Base-by-base conservation (phyloP, 129 eudicot genomes). In the Saussurea involucrata region DNA sequence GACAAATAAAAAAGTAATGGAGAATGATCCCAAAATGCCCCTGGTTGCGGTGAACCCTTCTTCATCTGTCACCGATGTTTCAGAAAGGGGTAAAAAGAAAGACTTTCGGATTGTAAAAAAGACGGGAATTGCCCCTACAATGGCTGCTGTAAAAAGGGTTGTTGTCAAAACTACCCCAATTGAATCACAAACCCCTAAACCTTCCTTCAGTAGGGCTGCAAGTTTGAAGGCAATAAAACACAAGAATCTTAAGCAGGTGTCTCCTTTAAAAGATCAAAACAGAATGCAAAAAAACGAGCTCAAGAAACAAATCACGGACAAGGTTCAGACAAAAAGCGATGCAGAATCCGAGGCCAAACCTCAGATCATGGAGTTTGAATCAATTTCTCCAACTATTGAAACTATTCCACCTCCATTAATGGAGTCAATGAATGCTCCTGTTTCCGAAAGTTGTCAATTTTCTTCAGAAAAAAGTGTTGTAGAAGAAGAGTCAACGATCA, bases 211-310 rank as follows among this genome's bases (percentile, higher is more conserved):
- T 37, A 81, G 71, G 25, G 84, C 71, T 74, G 76, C 65, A 75
- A 81, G 71, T 68, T 75, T 69, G 66, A 88, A 77, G 37, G 80
- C 73, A 68, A 75, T 74, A 69, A 88, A 86, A 66, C 20, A 22
- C 61, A 71, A 42, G 53, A 82, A 53, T 65, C 36, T 32, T 28
- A 88, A 86, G 63, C 63, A 66, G 65, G 74, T 71, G 73, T 63
- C 86, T 61, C 85, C 91, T 42, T 64, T 75, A 63, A 83, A 82
- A 78, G 83, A 82, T 79, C 85, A 78, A 69, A 89, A 81, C 72
- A 68, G 69, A 76, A 69, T 58, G 40, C 81, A 15, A 18, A 81
- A 73, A 80, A 72, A 70, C 24, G 82, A 60, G 37, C 66, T 76
- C 32, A 76, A 77, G 74, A 55, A 72, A 75, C 66, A 69, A 0